A percentile compares a stretch with the other conserved stretches of the same genome.
phyloP scores from a whole-genome alignment of 768 basidiomycete genomes.

The Termitomyces sp. region DNA sequence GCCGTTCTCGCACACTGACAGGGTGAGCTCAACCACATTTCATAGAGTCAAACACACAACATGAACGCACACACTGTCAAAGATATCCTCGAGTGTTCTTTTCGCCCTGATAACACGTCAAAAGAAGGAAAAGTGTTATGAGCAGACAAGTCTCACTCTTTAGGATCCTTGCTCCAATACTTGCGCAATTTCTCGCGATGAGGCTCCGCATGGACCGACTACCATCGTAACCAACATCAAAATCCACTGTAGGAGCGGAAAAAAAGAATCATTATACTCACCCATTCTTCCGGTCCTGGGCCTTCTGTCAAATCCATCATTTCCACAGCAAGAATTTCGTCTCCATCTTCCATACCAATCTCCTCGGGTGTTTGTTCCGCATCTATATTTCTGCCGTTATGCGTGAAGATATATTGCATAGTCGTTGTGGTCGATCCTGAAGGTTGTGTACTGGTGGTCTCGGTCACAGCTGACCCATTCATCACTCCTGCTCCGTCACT shows the following conservation, averaged over 20 bases:
- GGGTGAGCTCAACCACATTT: background rate
- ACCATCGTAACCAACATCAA: background rate
- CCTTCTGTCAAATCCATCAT: slow-evolving; percentile 85
- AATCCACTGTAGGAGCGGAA: background rate
- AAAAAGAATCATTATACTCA: slow-evolving; percentile 25
- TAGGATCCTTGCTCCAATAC: slow-evolving; percentile 72
- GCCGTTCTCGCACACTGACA: slow-evolving; percentile 70
- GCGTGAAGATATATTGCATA: slow-evolving; percentile 83
- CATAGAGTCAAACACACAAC: background rate
- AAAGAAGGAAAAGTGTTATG: background rate
- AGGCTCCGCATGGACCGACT: slow-evolving; percentile 65
- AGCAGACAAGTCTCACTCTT: slow-evolving; percentile 46
- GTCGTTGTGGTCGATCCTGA: slow-evolving; percentile 33
- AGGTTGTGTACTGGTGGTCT: slow-evolving; percentile 40
- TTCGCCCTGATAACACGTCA: slow-evolving; percentile 45
- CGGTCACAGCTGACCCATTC: slow-evolving; percentile 48
- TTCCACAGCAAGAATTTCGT: slow-evolving; percentile 86
- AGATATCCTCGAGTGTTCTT: slow-evolving; percentile 75
- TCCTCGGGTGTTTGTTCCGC: slow-evolving; percentile 84
- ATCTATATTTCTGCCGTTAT: slow-evolving; percentile 74
- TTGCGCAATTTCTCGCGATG: slow-evolving; percentile 70
- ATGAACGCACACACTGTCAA: slow-evolving; percentile 71
- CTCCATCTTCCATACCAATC: slow-evolving; percentile 80
- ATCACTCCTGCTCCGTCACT: slow-evolving; percentile 24
- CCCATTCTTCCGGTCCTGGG: slow-evolving; percentile 56